Evolutionary conservation across 768 basidiomycete genomes (phyloP).

Genomic region (Boletus eberwhitei): DNA sequence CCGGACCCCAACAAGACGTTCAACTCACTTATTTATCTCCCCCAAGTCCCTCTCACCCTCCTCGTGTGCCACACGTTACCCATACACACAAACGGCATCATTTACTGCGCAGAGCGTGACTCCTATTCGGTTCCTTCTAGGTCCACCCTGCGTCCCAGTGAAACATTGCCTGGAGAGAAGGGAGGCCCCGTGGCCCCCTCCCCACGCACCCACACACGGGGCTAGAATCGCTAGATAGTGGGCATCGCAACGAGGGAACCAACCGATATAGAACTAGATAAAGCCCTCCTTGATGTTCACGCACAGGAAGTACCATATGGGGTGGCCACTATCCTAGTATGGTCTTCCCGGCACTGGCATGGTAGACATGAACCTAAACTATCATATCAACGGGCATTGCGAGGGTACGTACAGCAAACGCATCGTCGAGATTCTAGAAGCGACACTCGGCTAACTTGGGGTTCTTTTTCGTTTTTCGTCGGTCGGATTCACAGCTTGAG

Average conservation of each 20-base stretch:
- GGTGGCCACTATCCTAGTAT: neutral
- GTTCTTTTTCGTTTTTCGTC: neutral
- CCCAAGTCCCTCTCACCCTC: neutral
- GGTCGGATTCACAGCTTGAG: neutral
- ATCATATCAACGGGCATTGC: neutral
- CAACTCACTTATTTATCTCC: slow-evolving; percentile 10
- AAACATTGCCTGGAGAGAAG: neutral
- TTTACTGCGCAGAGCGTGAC: neutral
- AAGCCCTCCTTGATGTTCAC: neutral
- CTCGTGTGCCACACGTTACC: neutral
- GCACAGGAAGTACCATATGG: slow-evolving; percentile 11
- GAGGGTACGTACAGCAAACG: neutral
- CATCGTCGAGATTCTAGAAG: neutral
- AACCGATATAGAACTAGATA: neutral
- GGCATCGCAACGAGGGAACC: neutral
- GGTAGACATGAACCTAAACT: neutral
- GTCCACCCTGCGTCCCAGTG: neutral
- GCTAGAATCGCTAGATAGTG: neutral
- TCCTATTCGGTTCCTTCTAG: neutral
- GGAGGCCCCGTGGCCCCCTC: neutral
- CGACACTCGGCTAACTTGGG: neutral
- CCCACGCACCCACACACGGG: slow-evolving; percentile 2
- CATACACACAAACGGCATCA: neutral
- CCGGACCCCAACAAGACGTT: neutral
- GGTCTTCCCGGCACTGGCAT: neutral